phyloP scores from a whole-genome alignment of 2,329 filamentous ascomycete genomes.

The Aspergillus aculeatus region DNA sequence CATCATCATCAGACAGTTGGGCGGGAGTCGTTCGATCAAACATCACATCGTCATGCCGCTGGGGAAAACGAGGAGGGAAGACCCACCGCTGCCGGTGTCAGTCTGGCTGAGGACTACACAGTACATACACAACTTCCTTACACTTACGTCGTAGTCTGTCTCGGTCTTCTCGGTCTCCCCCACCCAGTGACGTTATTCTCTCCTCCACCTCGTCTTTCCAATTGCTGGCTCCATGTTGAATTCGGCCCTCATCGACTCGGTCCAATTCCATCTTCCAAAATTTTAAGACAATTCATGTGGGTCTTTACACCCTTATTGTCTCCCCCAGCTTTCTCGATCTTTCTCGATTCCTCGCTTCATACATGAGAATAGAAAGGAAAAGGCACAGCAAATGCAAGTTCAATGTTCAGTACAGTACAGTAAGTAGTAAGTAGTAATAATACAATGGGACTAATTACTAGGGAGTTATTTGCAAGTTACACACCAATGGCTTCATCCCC shows the following conservation, averaged over 20 bases:
- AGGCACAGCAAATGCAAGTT: neutral
- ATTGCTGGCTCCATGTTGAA: neutral
- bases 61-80: neutral
- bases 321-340: neutral
- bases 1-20: neutral
- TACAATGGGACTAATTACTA: too few species aligned
- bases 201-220: neutral
- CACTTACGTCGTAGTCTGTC: constrained; percentile 1
- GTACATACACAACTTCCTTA: neutral
- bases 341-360: neutral
- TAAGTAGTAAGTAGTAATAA: neutral
- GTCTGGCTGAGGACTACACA: neutral
- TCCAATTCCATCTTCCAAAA: too few species aligned
- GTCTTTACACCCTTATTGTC: neutral
- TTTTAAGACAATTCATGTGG: neutral
- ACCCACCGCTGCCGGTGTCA: neutral
- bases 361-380: too few species aligned
- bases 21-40: neutral
- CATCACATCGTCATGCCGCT: neutral
- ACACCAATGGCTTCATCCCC: constrained; percentile 4
- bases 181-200: neutral
- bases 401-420: neutral
- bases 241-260: neutral
- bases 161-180: neutral
- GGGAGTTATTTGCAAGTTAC: neutral